Base-by-base conservation (phyloP, 306 rosid genomes). In the Quercus aquifolioides region DNA sequence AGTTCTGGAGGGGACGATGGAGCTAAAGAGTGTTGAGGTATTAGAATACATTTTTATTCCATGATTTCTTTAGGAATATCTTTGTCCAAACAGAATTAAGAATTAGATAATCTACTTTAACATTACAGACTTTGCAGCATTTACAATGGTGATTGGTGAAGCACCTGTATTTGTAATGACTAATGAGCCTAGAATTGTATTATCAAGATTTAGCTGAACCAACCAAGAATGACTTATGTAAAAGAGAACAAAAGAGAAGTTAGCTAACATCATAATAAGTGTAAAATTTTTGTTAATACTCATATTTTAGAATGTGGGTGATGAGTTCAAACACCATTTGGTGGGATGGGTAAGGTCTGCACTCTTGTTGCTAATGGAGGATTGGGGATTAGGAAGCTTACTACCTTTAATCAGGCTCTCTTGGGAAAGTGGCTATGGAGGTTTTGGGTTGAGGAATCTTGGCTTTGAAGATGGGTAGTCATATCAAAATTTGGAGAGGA, bases 21-120 rank as follows among this genome's bases (percentile, higher is more conserved):
- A 83, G 82, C 77, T 88, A 74, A 84, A 87, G 89, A 89, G 87
- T 82, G 90, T 90, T 58, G 94, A 95, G 99, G 98, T 93, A 88
- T 88, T 71, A 57, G 73, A 75, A 72, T 63, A 74, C 54, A 69
- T 58, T 46, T 65, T 60, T 80, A 20, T 80, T 74, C 41, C 75
- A 33, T 33, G 41, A 60, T 75, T 71, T 79, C 74, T 83, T 73
- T 75, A 43, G 74, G 35, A 78, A 21, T 28, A 69, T 67, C 46
- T 30, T 78, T 60, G 55, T 56, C 74, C 25, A 11, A 75, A 23
- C 64, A 43, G 43, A 26, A 57, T 76, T 70, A 23, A 26, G 52
- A 15, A 55, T 3, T 17, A 73, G 17, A 73, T 49, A 5, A 14
- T 20, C n/a, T 56, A 55, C 63, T 54, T 41, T 70, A 73, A 20